Evolutionary conservation across 108 stramenopile species (phyloP).

Genomic region (Skeletonema tropicum): DNA sequence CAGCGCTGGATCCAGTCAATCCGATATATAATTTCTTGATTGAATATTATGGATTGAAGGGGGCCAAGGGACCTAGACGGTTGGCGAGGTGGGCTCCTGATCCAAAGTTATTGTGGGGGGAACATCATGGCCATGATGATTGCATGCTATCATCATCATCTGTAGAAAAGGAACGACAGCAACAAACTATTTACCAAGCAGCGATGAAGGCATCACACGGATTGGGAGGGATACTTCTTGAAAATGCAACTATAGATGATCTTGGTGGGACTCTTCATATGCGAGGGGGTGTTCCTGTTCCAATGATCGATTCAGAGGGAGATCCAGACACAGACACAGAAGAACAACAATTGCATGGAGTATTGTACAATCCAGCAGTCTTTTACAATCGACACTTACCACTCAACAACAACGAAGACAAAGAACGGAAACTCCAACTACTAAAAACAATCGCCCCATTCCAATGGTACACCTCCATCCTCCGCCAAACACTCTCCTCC

Average conservation of each 20-base stretch:
- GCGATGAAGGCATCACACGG: slow-evolving; percentile 17
- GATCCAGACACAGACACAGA: not conserved
- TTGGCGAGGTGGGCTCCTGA: slow-evolving; percentile 72
- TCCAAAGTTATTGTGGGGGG: slow-evolving; percentile 40
- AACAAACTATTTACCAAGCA: not conserved
- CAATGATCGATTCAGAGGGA: not conserved
- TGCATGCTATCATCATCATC: not conserved
- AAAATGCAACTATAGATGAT: slow-evolving; percentile 71
- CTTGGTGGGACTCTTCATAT: slow-evolving; percentile 56
- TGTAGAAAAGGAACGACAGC: not conserved
- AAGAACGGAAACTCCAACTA: not conserved
- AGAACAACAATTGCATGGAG: slow-evolving; percentile 31
- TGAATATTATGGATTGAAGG: slow-evolving; percentile 87
- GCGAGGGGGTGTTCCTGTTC: slow-evolving; percentile 47
- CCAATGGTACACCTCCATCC: slow-evolving; percentile 76
- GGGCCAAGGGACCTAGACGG: slow-evolving; percentile 61
- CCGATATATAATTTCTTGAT: slow-evolving; percentile 88
- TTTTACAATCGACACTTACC: slow-evolving; percentile 44
- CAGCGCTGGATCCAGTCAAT: slow-evolving; percentile 71
- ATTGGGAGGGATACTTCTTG: slow-evolving; percentile 59
- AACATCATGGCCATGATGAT: too few relatives aligned
- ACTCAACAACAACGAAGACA: not conserved
- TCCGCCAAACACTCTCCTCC: slow-evolving; percentile 57
- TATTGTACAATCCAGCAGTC: slow-evolving; percentile 62
- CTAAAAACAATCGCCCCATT: slow-evolving; percentile 49